Percentiles rank a stretch among this genome's conserved stretches.
Evolutionary conservation across 352 stramenopile species (phyloP).

Genomic region (Phytopythium aichiense): DNA sequence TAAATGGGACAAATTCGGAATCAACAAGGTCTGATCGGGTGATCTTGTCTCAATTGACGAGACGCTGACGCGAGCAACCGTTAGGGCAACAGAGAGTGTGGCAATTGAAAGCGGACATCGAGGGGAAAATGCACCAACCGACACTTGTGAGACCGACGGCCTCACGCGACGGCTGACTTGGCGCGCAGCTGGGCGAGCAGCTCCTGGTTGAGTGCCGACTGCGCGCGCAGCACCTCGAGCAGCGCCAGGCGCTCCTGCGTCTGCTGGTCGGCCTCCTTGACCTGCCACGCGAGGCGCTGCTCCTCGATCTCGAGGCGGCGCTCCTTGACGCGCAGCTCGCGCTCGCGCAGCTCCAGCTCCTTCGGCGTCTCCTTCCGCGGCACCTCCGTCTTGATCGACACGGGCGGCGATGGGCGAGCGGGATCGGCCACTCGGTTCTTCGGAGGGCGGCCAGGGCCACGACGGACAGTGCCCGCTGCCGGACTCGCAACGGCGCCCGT

Average conservation of each 20-base stretch:
- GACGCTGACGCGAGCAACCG: too few relatives aligned
- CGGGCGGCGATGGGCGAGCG: neutral
- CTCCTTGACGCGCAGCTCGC: constrained; percentile 29
- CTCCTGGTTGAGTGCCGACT: constrained; percentile 29
- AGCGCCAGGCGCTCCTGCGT: constrained; percentile 26
- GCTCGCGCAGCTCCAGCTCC: constrained; percentile 16
- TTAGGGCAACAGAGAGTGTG: neutral
- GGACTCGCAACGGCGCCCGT: neutral
- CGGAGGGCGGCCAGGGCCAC: neutral
- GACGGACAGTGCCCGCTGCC: too few relatives aligned
- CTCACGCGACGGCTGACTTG: neutral
- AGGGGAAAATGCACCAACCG: neutral
- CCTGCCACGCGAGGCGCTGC: constrained; percentile 28
- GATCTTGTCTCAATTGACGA: neutral
- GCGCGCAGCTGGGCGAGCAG: constrained; percentile 21
- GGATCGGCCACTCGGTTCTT: neutral
- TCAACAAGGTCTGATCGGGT: too few relatives aligned
- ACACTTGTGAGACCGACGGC: neutral
- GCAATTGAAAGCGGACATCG: neutral
- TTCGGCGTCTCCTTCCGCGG: neutral
- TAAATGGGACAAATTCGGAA: too few relatives aligned
- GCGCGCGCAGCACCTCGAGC: constrained; percentile 29
- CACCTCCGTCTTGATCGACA: constrained; percentile 13
- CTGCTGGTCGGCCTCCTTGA: constrained; percentile 25
- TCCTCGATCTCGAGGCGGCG: constrained; percentile 28